A percentile compares a stretch with the other conserved stretches of the same genome.
phyloP scores from a whole-genome alignment of 345 rosid species.

The Populus ilicifolia region DNA sequence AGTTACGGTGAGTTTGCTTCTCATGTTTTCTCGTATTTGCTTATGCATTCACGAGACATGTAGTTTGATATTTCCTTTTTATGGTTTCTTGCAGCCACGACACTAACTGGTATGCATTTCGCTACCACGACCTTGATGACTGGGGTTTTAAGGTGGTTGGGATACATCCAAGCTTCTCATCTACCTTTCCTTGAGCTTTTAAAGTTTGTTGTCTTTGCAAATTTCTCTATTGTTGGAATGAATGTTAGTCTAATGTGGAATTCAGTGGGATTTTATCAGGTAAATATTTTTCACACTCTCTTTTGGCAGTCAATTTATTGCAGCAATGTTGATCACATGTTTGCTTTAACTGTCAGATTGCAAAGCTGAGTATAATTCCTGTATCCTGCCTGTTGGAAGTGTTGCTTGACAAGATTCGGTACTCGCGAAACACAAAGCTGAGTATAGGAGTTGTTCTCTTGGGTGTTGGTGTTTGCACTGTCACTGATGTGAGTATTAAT shows the following conservation, averaged over 20 bases:
- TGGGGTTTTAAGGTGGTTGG: conserved; percentile 66
- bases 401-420: conserved; percentile 84
- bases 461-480: conserved; percentile 98
- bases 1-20: conserved; percentile 53
- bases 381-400: conserved; percentile 94
- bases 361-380: conserved; percentile 97
- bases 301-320: background rate
- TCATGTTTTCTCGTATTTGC: background rate
- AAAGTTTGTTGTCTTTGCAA: conserved; percentile 83
- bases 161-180: conserved; percentile 77
- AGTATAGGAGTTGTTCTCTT: conserved; percentile 84
- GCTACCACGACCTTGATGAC: conserved; percentile 86
- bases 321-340: background rate
- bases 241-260: conserved; percentile 99
- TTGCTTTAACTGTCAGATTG: conserved; percentile 52
- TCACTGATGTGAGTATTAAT: conserved; percentile 97
- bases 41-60: background rate
- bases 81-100: conserved; percentile 68
- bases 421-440: conserved; percentile 94
- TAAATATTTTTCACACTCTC: conserved; percentile 13
- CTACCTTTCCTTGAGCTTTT: conserved; percentile 71
- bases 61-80: background rate
- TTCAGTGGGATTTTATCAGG: conserved; percentile 99
- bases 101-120: conserved; percentile 96
- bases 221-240: conserved; percentile 98